Conservation (phyloP, 2,329 filamentous ascomycete species). For the Macrophomina tecta region DNA sequence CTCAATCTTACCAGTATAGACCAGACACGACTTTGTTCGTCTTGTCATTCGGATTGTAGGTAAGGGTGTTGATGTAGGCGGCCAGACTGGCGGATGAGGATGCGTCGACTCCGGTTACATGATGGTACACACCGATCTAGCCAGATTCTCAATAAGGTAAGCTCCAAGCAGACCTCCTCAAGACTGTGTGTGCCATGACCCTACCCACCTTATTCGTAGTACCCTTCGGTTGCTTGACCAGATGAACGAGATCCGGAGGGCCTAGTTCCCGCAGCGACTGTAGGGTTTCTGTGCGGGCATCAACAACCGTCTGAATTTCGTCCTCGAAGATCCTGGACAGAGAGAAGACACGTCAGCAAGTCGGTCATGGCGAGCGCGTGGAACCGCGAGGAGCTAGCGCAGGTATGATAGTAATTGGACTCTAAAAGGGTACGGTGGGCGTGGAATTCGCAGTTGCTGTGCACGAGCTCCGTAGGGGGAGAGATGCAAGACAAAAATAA, state of each 20-base stretch:
- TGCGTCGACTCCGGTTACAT: constrained; percentile 95
- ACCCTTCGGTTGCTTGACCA: constrained; percentile 77
- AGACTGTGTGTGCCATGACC: neutral
- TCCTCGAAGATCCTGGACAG: constrained; percentile 84
- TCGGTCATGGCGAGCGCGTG: neutral
- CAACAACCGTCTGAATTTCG: constrained; percentile 86
- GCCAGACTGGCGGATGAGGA: constrained; percentile 96
- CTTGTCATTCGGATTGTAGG: constrained; percentile 84
- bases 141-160: neutral
- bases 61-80: constrained; percentile 97
- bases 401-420: neutral
- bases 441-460: constrained; percentile 2
- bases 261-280: constrained; percentile 87
- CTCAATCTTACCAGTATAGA: constrained; percentile 77
- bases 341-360: constrained; percentile 28
- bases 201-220: constrained; percentile 61
- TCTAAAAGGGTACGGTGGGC: neutral
- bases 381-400: neutral
- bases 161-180: neutral
- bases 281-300: constrained; percentile 89
- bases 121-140: constrained; percentile 92
- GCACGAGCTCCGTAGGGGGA: constrained; percentile 11
- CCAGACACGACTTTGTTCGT: constrained; percentile 91
- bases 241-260: constrained; percentile 92
- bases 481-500: constrained; percentile 29